Evolutionary conservation across 345 rosid species (phyloP).

Genomic region (Hirschfeldia incana): DNA sequence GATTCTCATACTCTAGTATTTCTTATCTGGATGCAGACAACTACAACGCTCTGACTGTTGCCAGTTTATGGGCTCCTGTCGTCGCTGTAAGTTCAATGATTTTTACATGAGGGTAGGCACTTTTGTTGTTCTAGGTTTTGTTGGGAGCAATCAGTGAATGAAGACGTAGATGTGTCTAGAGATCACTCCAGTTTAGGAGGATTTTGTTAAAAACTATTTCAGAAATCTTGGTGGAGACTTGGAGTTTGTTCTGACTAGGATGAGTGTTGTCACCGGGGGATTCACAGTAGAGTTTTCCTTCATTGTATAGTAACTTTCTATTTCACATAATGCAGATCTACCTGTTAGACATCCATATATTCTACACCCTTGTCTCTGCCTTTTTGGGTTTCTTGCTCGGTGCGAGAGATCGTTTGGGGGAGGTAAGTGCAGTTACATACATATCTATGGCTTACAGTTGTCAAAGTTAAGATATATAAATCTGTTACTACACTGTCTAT

Average conservation of each 20-base stretch:
- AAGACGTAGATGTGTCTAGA: constrained; percentile 8
- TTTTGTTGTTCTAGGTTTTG: constrained; percentile 8
- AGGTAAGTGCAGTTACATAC: constrained; percentile 49
- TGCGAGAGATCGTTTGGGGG: constrained; percentile 97
- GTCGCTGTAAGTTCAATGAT: constrained; percentile 68
- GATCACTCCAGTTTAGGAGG: constrained; percentile 3
- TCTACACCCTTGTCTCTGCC: constrained; percentile 86
- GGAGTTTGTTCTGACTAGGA: constrained; percentile 22
- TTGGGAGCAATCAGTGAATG: constrained; percentile 22
- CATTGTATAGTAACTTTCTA: constrained; percentile 21
- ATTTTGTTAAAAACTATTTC: constrained; percentile 7
- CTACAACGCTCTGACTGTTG: constrained; percentile 83
- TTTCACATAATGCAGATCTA: constrained; percentile 62
- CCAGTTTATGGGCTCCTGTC: constrained; percentile 90
- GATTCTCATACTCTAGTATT: constrained; percentile 22
- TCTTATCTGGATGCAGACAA: constrained; percentile 71
- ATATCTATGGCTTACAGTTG: constrained; percentile 3
- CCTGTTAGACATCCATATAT: constrained; percentile 77
- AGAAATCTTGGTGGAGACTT: constrained; percentile 13
- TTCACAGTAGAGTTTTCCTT: constrained; percentile 19
- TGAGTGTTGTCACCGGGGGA: constrained; percentile 9
- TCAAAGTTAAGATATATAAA: constrained; percentile 10
- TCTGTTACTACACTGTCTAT: constrained; percentile 12
- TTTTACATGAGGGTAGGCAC: constrained; percentile 27
- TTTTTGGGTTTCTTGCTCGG: constrained; percentile 92